Evolutionary conservation across 192 early-diverging fungal genomes (phyloP).

Genomic region (Backusella circina): DNA sequence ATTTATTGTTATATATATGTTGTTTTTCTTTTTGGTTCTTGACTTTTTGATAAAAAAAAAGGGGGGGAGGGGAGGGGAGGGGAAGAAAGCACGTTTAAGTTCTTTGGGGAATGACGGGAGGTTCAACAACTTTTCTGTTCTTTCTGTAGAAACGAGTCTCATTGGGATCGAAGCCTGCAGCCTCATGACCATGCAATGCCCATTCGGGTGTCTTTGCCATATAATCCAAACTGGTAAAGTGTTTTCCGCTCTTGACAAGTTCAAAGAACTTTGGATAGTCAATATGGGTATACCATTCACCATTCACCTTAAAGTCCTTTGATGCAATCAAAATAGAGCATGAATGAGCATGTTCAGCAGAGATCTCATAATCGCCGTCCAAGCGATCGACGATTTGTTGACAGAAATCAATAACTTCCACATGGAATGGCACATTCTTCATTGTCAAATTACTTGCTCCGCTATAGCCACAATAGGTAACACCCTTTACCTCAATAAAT

Average conservation of each 20-base stretch:
- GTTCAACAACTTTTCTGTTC: slow-evolving; percentile 18
- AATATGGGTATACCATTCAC: slow-evolving; percentile 71
- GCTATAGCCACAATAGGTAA: slow-evolving; percentile 72
- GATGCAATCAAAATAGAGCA: slow-evolving; percentile 66
- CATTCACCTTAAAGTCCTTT: slow-evolving; percentile 61
- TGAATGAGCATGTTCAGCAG: slow-evolving; percentile 68
- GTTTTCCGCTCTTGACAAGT: slow-evolving; percentile 46
- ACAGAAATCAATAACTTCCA: slow-evolving; percentile 66
- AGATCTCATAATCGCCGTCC: slow-evolving; percentile 63
- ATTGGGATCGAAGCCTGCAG: slow-evolving; percentile 68
- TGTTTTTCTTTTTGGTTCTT: neutral
- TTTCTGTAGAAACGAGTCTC: slow-evolving; percentile 66
- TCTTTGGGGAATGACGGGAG: neutral
- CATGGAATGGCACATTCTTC: slow-evolving; percentile 59
- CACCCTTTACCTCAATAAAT: slow-evolving; percentile 76
- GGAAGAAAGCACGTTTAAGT: neutral
- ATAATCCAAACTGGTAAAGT: slow-evolving; percentile 63
- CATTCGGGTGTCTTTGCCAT: slow-evolving; percentile 65
- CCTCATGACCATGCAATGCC: slow-evolving; percentile 64
- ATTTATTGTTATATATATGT: neutral
- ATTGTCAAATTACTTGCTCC: slow-evolving; percentile 63
- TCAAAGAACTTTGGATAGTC: slow-evolving; percentile 70
- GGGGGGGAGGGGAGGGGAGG: neutral
- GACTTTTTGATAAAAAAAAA: neutral
- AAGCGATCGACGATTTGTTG: slow-evolving; percentile 50